Evolutionary conservation across 2,329 filamentous ascomycete genomes (phyloP).

Genomic region (Epichloe glyceriae): DNA sequence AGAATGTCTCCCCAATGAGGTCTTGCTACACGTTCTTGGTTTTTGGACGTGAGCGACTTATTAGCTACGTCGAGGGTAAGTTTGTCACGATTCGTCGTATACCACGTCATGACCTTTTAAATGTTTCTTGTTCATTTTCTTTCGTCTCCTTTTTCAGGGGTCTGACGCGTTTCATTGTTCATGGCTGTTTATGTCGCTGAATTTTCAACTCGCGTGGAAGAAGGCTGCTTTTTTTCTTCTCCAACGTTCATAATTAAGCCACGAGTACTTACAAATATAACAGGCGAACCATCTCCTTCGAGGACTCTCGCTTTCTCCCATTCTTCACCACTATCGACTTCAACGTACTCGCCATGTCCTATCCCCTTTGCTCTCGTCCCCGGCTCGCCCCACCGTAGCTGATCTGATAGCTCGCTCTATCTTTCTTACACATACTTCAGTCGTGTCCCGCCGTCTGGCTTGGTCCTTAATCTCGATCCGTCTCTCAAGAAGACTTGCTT

Average conservation of each 20-base stretch:
- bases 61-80: slow-evolving; percentile 43
- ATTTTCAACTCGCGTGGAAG: not conserved
- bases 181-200: not conserved
- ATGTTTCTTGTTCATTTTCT: not conserved
- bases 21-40: slow-evolving; percentile 41
- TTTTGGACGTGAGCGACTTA: slow-evolving; percentile 45
- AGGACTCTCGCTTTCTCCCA: slow-evolving; percentile 47
- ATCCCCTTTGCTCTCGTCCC: slow-evolving; percentile 40
- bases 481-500: slow-evolving; percentile 46
- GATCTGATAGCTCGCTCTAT: slow-evolving; percentile 53
- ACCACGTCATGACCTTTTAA: not conserved
- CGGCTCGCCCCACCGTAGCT: slow-evolving; percentile 43
- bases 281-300: slow-evolving; percentile 52
- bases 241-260: too few relatives aligned
- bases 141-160: not conserved
- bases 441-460: slow-evolving; percentile 49
- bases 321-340: slow-evolving; percentile 50
- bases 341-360: slow-evolving; percentile 42
- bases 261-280: not conserved
- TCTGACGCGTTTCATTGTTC: not conserved
- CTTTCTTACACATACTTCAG: slow-evolving; percentile 52
- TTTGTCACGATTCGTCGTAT: slow-evolving; percentile 8
- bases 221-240: too few relatives aligned
- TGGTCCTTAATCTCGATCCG: slow-evolving; percentile 53
- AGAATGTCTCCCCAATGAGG: slow-evolving; percentile 40